Conservation (phyloP, 2,329 filamentous ascomycete species). For the Celoporthe dispersa region DNA sequence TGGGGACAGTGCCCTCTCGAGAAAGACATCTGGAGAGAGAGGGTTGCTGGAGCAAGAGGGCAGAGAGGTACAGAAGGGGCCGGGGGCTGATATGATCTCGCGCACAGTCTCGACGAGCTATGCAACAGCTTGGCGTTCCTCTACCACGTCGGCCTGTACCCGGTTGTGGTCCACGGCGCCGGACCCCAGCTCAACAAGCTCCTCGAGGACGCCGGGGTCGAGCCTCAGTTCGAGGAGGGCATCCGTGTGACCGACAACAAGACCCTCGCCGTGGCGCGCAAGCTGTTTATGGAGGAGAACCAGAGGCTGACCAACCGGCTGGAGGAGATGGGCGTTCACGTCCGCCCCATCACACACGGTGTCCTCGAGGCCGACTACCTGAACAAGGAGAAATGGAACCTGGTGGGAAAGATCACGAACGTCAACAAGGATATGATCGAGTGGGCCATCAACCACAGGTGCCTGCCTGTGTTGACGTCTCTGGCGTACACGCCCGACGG, state of each 20-base stretch:
- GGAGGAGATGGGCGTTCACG: constrained; percentile 86
- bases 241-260: constrained; percentile 95
- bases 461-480: constrained; percentile 90
- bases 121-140: constrained; percentile 89
- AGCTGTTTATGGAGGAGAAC: constrained; percentile 95
- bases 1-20: background rate
- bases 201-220: constrained; percentile 86
- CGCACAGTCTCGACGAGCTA: constrained; percentile 72
- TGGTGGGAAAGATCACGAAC: constrained; percentile 92
- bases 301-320: constrained; percentile 88
- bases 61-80: background rate
- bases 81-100: constrained; percentile 10
- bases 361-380: constrained; percentile 94
- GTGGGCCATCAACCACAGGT: constrained; percentile 86
- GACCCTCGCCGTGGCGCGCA: constrained; percentile 87
- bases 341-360: constrained; percentile 85
- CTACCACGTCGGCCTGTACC: constrained; percentile 92
- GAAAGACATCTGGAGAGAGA: background rate
- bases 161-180: constrained; percentile 92
- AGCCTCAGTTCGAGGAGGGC: constrained; percentile 95
- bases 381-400: constrained; percentile 93
- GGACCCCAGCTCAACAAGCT: constrained; percentile 94
- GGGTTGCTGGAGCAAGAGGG: background rate
- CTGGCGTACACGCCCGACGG: constrained; percentile 94
- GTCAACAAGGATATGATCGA: constrained; percentile 92